A percentile compares a stretch with the other conserved stretches of the same genome.
phyloP scores from a whole-genome alignment of 495 filamentous ascomycete species.

The Neurospora sp. region DNA sequence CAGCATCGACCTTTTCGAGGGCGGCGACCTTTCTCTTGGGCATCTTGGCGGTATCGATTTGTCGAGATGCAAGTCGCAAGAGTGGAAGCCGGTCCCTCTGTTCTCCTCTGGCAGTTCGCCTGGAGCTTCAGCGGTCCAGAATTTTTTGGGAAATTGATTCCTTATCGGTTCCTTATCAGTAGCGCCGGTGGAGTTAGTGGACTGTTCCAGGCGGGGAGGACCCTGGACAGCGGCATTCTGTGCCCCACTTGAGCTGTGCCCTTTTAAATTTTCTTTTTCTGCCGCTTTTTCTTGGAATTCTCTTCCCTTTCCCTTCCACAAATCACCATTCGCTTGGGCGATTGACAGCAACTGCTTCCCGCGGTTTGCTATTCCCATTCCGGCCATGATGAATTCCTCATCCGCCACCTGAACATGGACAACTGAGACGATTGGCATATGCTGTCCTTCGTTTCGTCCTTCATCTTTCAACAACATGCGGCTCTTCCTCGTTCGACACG shows the following conservation, averaged over 20 bases:
- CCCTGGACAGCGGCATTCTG: not conserved
- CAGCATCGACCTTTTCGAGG: conserved; percentile 89
- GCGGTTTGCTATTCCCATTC: not conserved
- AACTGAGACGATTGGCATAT: not conserved
- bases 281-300: not conserved
- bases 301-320: not conserved
- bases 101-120: not conserved
- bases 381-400: not conserved
- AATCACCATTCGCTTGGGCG: not conserved
- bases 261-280: not conserved
- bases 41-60: conserved; percentile 38
- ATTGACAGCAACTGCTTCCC: not conserved
- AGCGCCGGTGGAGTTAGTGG: not conserved
- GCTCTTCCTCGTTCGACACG: conserved; percentile 74
- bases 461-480: conserved; percentile 37
- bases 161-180: not conserved
- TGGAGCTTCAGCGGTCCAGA: not conserved
- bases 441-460: not conserved
- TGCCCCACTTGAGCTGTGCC: not conserved
- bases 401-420: not conserved
- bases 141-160: not conserved
- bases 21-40: conserved; percentile 80
- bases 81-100: not conserved
- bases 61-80: not conserved
- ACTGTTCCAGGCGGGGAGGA: not conserved